A percentile compares a stretch with the other conserved stretches of the same genome.
Evolutionary conservation across 805 yeast species (phyloP).

Genomic region (Monosporozyma yasuniensis): DNA sequence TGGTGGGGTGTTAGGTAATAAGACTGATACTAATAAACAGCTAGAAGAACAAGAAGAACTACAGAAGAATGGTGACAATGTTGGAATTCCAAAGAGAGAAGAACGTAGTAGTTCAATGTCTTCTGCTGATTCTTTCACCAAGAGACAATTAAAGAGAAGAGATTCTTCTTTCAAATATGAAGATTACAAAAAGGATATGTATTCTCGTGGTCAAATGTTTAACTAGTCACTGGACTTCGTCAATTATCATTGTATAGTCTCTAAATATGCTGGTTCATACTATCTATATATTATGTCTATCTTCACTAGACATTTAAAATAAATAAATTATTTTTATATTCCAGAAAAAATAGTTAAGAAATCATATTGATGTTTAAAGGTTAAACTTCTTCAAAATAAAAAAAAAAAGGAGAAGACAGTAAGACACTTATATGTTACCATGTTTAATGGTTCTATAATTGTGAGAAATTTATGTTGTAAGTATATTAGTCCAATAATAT

Average conservation of each 20-base stretch:
- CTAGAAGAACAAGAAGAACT: neutral
- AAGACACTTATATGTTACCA: neutral
- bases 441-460: neutral
- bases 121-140: neutral
- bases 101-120: neutral
- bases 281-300: neutral
- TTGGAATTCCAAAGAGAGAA: neutral
- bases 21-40: neutral
- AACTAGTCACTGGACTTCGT: neutral
- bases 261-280: neutral
- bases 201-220: conserved; percentile 22
- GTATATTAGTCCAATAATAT: neutral
- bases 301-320: neutral
- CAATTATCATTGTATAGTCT: neutral
- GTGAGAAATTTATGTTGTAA: neutral
- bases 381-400: too few species aligned
- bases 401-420: neutral
- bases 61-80: neutral
- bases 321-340: neutral
- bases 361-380: too few species aligned
- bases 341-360: neutral
- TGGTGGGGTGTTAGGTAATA: conserved; percentile 5
- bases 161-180: conserved; percentile 18
- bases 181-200: conserved; percentile 10
- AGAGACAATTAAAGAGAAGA: conserved; percentile 6